Evolutionary conservation across 768 basidiomycete species (phyloP), one percentile per base, ranked within the genome.

Genomic region (Lenzites betulinus): DNA sequence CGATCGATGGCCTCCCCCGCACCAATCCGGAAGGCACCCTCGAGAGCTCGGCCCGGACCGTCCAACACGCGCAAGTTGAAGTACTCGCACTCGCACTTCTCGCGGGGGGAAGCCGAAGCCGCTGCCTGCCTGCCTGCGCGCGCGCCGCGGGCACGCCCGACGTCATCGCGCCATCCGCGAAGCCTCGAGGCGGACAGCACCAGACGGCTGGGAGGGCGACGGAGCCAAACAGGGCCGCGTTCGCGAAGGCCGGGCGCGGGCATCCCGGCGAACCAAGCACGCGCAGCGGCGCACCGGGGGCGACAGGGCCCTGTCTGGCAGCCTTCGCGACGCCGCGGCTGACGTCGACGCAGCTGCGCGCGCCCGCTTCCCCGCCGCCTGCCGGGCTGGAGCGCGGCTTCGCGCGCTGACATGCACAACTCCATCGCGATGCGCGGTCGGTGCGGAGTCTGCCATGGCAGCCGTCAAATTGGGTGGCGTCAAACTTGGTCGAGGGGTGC

Each of bases 1-100:
- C 46, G 44, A 55, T 55, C 54, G 54, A 55, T 55, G 44, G 44
- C 54, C 33, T n/a, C 43, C 44, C 53, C 54, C n/a, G 44, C 33
- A 12, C 44, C 33, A 22, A 55, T 25, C 12, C 20, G 54, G 54
- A 15, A 47, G 33, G 20, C 36, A 18, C 36, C 25, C 9, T 25
- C 8, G 30, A 11, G 30, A 11, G 12, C 44, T 23, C 54, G 44
- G 54, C 1, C 54, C 54, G 54, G 51, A 22, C 22, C 30, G 11
- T 4, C 30, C 6, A 33, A 11, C 4, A 11, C 30, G 30, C 30
- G 30, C 22, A 26, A 43, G 23, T 35, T 22, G n/a, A 41, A n/a
- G n/a, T n/a, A n/a, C n/a, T n/a, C n/a, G n/a, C n/a, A n/a, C n/a
- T n/a, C n/a, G 52, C 41, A 7, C 52, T 33, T 25, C 53, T 46